Percentiles rank a stretch among this genome's conserved stretches.
phyloP scores from a whole-genome alignment of 2,329 filamentous ascomycete species.

The Trichoderma semiorbis region DNA sequence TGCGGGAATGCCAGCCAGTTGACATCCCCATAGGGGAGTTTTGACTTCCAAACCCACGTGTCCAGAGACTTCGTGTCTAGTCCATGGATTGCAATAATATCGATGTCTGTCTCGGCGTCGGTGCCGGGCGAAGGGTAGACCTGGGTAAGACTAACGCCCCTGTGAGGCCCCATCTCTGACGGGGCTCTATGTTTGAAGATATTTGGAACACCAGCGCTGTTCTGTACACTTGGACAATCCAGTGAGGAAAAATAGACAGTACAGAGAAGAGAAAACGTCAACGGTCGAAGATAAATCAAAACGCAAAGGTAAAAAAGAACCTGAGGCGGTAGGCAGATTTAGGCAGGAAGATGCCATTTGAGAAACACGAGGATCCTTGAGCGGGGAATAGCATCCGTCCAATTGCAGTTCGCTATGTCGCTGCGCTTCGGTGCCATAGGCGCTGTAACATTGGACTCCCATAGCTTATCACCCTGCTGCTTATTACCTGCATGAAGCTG shows the following conservation, averaged over 20 bases:
- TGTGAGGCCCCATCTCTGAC: not conserved
- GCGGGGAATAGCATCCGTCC: not conserved
- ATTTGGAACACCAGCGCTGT: not conserved
- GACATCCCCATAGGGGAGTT: slow-evolving; percentile 11
- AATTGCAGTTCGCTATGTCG: not conserved
- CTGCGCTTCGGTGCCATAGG: not conserved
- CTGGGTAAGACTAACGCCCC: not conserved
- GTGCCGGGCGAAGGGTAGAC: not conserved
- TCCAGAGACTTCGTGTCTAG: slow-evolving; percentile 30
- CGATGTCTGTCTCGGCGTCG: slow-evolving; percentile 19
- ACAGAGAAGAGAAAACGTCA: not conserved
- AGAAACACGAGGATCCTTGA: not conserved
- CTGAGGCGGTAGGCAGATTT: not conserved
- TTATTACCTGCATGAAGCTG: not conserved
- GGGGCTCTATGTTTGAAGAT: not conserved
- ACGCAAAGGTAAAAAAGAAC: not conserved
- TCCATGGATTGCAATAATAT: slow-evolving; percentile 37
- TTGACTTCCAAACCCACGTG: slow-evolving; percentile 27
- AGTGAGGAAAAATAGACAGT: not conserved
- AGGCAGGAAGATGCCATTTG: not conserved
- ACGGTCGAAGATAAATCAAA: not conserved
- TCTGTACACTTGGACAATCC: not conserved
- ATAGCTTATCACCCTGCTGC: not conserved
- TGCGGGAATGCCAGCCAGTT: slow-evolving; percentile 27
- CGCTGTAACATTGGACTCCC: not conserved